Conservation (phyloP, 768 basidiomycete genomes). For the Leucosporidium scottii region DNA sequence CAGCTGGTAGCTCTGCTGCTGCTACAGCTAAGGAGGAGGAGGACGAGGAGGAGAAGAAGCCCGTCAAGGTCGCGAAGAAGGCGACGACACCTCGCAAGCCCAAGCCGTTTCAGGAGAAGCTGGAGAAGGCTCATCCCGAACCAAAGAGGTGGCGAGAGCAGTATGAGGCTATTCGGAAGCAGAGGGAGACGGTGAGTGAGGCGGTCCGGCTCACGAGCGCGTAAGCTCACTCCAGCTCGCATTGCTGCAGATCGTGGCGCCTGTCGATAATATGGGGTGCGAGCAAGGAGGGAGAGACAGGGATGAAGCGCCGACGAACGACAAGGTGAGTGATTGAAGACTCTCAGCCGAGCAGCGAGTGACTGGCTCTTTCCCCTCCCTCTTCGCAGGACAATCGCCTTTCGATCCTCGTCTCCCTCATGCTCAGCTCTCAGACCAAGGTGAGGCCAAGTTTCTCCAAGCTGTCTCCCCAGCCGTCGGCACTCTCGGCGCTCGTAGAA, state of each 20-base stretch:
- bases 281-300: conserved; percentile 56
- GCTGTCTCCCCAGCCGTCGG: neutral
- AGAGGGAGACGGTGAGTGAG: conserved; percentile 14
- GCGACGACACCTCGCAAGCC: conserved; percentile 49
- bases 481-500: too few species aligned
- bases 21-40: neutral
- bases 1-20: neutral
- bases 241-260: conserved; percentile 57
- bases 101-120: conserved; percentile 53
- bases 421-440: conserved; percentile 94
- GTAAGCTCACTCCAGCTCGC: conserved; percentile 62
- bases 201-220: neutral
- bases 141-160: conserved; percentile 62
- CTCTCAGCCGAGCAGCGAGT: neutral
- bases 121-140: conserved; percentile 59
- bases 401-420: conserved; percentile 78
- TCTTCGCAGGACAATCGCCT: conserved; percentile 63
- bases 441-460: neutral
- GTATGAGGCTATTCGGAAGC: conserved; percentile 48
- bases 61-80: neutral
- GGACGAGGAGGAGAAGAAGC: neutral
- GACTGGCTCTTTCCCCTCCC: neutral
- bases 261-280: conserved; percentile 91
- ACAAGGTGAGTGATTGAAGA: conserved; percentile 51
- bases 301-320: conserved; percentile 32